Evolutionary conservation across 306 rosid species (phyloP).

Genomic region (Vigna mungo): DNA sequence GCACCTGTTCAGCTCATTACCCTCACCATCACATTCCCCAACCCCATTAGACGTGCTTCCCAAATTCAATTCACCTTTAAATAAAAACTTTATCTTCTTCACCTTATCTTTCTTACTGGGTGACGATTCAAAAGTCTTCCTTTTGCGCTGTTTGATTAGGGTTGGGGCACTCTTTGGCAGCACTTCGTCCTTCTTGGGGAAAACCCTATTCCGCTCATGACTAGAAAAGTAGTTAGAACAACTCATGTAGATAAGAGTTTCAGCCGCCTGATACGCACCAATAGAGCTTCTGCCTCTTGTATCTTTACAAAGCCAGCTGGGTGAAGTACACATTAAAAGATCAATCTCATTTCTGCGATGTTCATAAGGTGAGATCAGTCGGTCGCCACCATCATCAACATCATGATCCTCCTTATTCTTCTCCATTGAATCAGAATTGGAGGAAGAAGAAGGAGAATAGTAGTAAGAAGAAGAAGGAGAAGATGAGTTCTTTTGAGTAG

Average conservation of each 20-base stretch:
- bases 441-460: background rate
- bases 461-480: background rate
- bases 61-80: background rate
- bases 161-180: background rate
- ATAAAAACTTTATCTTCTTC: background rate
- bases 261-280: constrained; percentile 32
- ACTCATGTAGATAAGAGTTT: background rate
- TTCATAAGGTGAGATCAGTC: background rate
- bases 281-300: constrained; percentile 16
- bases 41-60: background rate
- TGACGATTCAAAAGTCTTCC: background rate
- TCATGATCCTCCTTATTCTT: background rate
- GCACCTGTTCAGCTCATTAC: background rate
- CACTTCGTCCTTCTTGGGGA: background rate
- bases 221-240: background rate
- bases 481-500: background rate
- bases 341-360: background rate
- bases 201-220: background rate
- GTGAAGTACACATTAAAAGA: background rate
- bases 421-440: background rate
- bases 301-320: constrained; percentile 41
- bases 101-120: background rate
- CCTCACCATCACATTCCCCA: background rate
- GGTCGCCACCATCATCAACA: background rate
- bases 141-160: background rate